Evolutionary conservation across 768 basidiomycete species (phyloP).

Genomic region (Mycena rebaudengoi): DNA sequence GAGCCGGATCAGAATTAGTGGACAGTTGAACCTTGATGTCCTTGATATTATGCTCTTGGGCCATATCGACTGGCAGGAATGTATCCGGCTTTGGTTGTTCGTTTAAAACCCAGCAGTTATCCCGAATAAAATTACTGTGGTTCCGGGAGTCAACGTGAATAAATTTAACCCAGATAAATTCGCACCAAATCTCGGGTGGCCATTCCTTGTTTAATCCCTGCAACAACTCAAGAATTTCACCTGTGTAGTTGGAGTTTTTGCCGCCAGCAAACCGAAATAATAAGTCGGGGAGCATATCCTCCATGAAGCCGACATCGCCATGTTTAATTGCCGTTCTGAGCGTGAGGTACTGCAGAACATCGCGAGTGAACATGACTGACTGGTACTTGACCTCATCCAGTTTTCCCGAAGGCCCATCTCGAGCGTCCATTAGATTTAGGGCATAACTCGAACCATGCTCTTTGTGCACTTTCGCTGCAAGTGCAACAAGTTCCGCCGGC

Average conservation of each 20-base stretch:
- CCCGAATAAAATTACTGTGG: constrained; percentile 40
- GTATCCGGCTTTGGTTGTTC: constrained; percentile 30
- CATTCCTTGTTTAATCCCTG: no score
- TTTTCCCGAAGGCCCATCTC: no score
- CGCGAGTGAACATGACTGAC: background rate
- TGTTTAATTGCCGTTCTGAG: background rate
- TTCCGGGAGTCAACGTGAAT: no score
- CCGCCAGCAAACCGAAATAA: background rate
- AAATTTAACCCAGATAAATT: no score
- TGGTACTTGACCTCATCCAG: background rate
- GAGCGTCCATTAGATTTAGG: background rate
- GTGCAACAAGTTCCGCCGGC: background rate
- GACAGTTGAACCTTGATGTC: constrained; percentile 48
- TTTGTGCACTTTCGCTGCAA: background rate
- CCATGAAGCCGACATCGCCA: background rate
- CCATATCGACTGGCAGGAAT: constrained; percentile 39
- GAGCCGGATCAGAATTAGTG: no score
- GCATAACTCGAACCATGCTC: background rate
- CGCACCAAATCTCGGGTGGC: no score
- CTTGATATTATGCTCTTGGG: constrained; percentile 47
- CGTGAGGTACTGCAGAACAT: background rate
- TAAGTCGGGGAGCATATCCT: background rate
- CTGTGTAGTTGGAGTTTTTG: no score
- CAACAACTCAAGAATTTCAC: no score
- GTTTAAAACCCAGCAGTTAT: constrained; percentile 44